Base-by-base conservation (phyloP, 2,329 filamentous ascomycete genomes). In the Cryphonectria parasitica region DNA sequence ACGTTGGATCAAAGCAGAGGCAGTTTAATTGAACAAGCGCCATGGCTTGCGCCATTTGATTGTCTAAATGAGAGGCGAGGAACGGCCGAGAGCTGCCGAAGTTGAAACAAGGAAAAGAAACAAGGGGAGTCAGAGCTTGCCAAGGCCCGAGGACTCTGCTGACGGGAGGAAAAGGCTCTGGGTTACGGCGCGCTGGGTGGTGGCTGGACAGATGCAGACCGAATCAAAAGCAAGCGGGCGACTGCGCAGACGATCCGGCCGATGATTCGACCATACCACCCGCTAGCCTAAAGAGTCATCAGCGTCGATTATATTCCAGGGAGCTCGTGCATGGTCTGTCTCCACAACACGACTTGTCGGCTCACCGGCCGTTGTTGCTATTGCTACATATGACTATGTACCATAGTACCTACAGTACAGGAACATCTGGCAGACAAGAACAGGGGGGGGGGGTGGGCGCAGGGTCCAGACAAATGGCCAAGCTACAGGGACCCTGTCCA, bases 191-290 rank as follows among this genome's bases (percentile, higher is more conserved):
- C 43, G 25, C 45, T 34, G 34, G 34, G 34, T 15, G 75, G 76
- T 72, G 74, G 73, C 69, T 75, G 74, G 72, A 61, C 71, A 66
- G 69, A 68, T 75, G 76, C 75, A 76, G 76, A 75, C 75, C 76
- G 74, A 72, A 75, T 75, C 77, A 75, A 76, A 77, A 77, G 75
- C 75, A 75, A 73, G 78, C 80, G 81, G 81, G 77, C 79, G 78
- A 77, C 75, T 79, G 80, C 82, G 80, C 81, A 80, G 78, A 80
- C 76, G 75, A 79, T 75, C 72, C 74, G 72, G 68, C 70, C 62
- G 62, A 70, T 74, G 72, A 74, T 75, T 74, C 73, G 69, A 68
- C 71, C 70, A 72, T 49, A 69, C 73, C 72, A 68, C 68, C 66
- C 65, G 69, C 64, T 70, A 74, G 72, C 73, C 73, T 73, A 73